phyloP scores from a whole-genome alignment of 306 rosid species.

The Lupinus albus region DNA sequence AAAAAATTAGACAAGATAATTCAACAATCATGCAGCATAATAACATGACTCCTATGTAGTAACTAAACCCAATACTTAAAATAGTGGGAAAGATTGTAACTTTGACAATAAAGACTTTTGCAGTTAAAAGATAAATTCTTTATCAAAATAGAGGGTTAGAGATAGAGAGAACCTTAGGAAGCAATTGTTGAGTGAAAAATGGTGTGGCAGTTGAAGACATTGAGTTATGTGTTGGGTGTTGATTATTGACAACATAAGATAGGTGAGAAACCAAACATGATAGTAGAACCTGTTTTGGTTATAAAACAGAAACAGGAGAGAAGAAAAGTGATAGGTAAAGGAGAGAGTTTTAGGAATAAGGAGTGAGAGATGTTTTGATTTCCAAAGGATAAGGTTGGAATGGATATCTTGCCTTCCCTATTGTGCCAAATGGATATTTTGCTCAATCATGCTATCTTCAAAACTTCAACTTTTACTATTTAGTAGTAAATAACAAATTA shows the following conservation, averaged over 20 bases:
- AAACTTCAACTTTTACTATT: constrained; percentile 1
- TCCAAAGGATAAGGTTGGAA: constrained; percentile 30
- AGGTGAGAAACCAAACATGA: constrained; percentile 15
- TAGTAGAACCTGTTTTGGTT: not conserved
- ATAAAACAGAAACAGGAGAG: constrained; percentile 2
- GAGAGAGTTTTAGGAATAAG: not conserved
- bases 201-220: constrained; percentile 51
- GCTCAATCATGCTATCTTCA: not conserved
- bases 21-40: not conserved
- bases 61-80: too few species aligned
- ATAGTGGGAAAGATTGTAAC: not conserved
- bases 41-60: constrained; percentile 2
- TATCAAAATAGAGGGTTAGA: not conserved
- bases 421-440: not conserved
- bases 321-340: not conserved
- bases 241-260: not conserved
- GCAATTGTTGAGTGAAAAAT: constrained; percentile 40
- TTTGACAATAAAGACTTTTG: not conserved
- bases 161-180: constrained; percentile 53
- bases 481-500: not conserved
- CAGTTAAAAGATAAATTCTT: not conserved
- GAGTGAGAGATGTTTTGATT: not conserved
- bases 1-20: constrained; percentile 8
- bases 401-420: not conserved
- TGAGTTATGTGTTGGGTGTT: constrained; percentile 6